Evolutionary conservation across 2,329 filamentous ascomycete species (phyloP), one percentile per base, ranked within the genome.

Genomic region (Trichoderma simmonsii): DNA sequence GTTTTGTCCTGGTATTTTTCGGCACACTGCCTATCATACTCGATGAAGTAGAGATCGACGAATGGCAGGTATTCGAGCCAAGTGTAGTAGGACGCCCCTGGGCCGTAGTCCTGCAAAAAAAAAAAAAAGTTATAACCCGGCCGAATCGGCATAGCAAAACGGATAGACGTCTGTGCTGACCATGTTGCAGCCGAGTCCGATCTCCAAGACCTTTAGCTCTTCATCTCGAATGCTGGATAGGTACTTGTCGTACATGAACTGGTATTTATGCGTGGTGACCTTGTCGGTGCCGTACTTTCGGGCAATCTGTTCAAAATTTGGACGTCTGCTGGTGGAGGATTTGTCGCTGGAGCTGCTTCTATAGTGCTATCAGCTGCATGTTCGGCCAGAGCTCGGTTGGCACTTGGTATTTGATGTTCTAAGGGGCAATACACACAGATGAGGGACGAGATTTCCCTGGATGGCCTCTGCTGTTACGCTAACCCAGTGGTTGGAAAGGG

Each of bases 31-130:
- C 73, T 77, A 70, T 85, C 78, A 70, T 79, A 80, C 64, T 84
- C 82, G 71, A 84, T 83, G 71, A 81, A 83, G 73, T 83, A 83
- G 21, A 84, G 76, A 32, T 84, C 80, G 9, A 84, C 76, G 18
- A 79, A 67, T 1, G 81, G 76, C 48, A 84, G 80, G 70, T 80
- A 83, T 36, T 83, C 81, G 3, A 81, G 77, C 81, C 81, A 84
- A 18, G 81, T 82, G 73, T 81, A 77, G 72, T 83, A 84, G 6
- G 80, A 81, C 14, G 79, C 79, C 3, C 81, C 82, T 0, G 81
- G 81, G 7, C 81, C 81, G 34, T 82, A 81, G 5, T 70, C 68
- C 80, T 79, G 21, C 9, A 34, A 21, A 36, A 28, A 28, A 28
- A 34, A 21, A 36, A 28, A 28, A 28, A 1, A 9, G 14, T 39